Conservation (phyloP, 306 rosid genomes). For the Dryas alaskensis region DNA sequence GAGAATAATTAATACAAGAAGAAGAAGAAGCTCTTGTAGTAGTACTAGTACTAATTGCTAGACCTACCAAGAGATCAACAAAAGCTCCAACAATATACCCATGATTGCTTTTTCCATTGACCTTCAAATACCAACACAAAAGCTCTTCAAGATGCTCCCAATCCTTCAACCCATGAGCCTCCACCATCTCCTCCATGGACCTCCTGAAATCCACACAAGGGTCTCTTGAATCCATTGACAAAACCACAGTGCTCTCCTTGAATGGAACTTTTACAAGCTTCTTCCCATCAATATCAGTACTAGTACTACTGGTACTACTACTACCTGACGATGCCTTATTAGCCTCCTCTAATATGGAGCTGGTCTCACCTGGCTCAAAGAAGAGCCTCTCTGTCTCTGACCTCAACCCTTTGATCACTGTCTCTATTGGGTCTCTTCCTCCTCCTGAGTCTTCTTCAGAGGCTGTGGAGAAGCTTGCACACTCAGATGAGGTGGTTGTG, state of each 20-base stretch:
- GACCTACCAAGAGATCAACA: conserved; percentile 62
- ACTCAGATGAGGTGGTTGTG: conserved; percentile 32
- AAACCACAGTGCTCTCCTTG: conserved; percentile 39
- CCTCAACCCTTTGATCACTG: conserved; percentile 46
- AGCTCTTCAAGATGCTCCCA: conserved; percentile 77
- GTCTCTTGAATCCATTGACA: conserved; percentile 54
- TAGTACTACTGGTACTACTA: too few species aligned
- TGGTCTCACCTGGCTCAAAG: conserved; percentile 56
- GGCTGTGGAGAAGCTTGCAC: conserved; percentile 35
- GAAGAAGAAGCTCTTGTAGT: neutral
- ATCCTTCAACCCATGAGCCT: conserved; percentile 50
- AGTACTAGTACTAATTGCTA: conserved; percentile 25
- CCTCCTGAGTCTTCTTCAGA: conserved; percentile 28
- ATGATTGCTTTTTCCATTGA: conserved; percentile 48
- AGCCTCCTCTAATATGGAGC: conserved; percentile 46
- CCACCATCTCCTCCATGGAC: conserved; percentile 87
- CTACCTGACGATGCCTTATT: neutral
- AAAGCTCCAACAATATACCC: conserved; percentile 58
- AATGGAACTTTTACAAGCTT: conserved; percentile 30
- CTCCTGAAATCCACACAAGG: conserved; percentile 65
- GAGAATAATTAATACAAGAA: conserved; percentile 9
- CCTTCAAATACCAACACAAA: conserved; percentile 58
- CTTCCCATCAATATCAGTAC: neutral
- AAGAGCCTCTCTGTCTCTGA: conserved; percentile 68
- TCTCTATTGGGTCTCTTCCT: conserved; percentile 44